These are phyloP conservation scores for Lablab purpureus DNA, from an alignment of 306 rosid genomes.

Conservation along the genomic window DNA sequence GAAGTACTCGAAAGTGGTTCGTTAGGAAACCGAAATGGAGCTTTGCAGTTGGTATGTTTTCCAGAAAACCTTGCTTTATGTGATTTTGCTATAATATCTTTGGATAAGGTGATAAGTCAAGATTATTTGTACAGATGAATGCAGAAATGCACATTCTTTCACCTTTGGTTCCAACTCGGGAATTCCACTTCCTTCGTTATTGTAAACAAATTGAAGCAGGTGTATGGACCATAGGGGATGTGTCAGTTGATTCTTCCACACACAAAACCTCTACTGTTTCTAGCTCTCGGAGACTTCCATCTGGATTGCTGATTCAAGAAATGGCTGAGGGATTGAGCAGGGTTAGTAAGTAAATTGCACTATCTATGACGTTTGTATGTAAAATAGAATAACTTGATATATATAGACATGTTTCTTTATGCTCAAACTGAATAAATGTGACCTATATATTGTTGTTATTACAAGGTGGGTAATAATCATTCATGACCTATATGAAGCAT, in stretches of 20 bases:
- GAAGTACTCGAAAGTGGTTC: constrained; percentile 60
- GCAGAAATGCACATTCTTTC: constrained; percentile 80
- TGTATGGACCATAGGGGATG: constrained; percentile 69
- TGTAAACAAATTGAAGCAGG: constrained; percentile 62
- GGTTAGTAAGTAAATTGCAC: neutral
- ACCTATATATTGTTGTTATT: neutral
- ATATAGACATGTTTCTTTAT: neutral
- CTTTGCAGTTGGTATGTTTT: constrained; percentile 62
- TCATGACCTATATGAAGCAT: neutral
- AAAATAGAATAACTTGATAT: neutral
- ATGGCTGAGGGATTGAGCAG: constrained; percentile 53
- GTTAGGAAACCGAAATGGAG: constrained; percentile 53
- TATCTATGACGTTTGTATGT: neutral
- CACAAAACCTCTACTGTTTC: constrained; percentile 4
- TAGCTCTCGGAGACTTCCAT: constrained; percentile 71
- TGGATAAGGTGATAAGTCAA: constrained; percentile 5
- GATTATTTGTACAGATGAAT: constrained; percentile 61
- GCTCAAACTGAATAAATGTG: neutral
- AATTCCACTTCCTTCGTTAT: constrained; percentile 62
- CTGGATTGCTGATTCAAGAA: constrained; percentile 78
- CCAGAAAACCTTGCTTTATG: neutral
- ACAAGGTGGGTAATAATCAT: neutral
- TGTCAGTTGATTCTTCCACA: constrained; percentile 57
- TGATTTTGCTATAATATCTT: neutral
- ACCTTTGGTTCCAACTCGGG: constrained; percentile 63